Evolutionary conservation across 257 asterid genomes (phyloP).

Genomic region (Voacanga thouarsii): DNA sequence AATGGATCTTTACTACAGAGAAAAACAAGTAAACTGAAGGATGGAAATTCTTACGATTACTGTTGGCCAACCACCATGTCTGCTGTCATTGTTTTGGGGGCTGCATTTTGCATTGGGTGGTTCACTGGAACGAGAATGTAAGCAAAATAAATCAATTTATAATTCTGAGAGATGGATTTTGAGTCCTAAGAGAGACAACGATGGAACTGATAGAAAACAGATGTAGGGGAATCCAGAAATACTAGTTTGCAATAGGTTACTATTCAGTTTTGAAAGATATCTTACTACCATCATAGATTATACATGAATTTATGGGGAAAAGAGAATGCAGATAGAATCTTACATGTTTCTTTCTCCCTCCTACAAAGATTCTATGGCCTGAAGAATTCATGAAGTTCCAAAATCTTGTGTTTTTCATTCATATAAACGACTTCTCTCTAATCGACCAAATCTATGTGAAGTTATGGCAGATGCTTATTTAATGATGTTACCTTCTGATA

Average conservation of each 20-base stretch:
- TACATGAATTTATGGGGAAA: not conserved
- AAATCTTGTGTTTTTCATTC: not conserved
- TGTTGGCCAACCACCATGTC: slow-evolving; percentile 70
- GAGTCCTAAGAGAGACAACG: not conserved
- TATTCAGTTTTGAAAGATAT: not conserved
- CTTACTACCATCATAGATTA: not conserved
- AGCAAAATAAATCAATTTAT: not conserved
- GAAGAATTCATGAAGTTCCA: not conserved
- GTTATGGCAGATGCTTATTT: not conserved
- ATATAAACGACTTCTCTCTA: not conserved
- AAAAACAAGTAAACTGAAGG: not conserved
- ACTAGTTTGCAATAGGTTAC: not conserved
- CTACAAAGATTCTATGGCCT: not conserved
- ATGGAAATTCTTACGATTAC: slow-evolving; percentile 54
- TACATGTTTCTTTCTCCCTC: not conserved
- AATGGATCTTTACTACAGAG: not conserved
- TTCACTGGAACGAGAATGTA: slow-evolving; percentile 49
- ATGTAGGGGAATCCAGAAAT: not conserved
- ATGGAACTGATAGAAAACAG: not conserved
- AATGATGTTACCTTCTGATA: slow-evolving; percentile 57
- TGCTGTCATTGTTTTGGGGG: slow-evolving; percentile 46
- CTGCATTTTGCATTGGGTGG: slow-evolving; percentile 81
- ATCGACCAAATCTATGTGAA: not conserved
- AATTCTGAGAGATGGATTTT: not conserved
- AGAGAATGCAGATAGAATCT: not conserved